These are phyloP conservation scores for Strobilomyces confusus DNA, from an alignment of 768 basidiomycete genomes.

Conservation along the genomic window DNA sequence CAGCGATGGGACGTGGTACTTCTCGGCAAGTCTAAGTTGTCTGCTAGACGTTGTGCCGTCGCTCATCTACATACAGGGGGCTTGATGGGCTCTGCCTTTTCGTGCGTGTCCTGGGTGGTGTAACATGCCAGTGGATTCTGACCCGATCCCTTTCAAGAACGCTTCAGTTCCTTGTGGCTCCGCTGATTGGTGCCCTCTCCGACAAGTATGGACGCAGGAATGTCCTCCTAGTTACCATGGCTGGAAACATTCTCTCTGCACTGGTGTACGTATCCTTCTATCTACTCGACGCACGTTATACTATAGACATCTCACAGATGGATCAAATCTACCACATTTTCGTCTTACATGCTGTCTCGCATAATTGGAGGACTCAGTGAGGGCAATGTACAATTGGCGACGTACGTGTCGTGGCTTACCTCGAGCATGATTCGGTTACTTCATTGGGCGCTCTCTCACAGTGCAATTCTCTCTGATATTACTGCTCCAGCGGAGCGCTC, in stretches of 20 bases:
- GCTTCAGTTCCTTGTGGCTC: conserved; percentile 81
- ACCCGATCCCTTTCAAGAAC: conserved; percentile 46
- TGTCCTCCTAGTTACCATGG: conserved; percentile 82
- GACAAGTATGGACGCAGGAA: conserved; percentile 88
- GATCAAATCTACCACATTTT: conserved; percentile 88
- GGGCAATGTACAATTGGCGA: conserved; percentile 95
- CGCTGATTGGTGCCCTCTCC: conserved; percentile 76
- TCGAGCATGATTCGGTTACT: background rate
- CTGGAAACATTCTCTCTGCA: conserved; percentile 91
- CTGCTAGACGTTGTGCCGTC: background rate
- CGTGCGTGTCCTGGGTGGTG: conserved; percentile 50
- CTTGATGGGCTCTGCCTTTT: conserved; percentile 90
- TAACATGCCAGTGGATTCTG: conserved; percentile 31
- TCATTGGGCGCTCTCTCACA: conserved; percentile 27
- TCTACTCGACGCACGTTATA: background rate
- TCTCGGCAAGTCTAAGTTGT: conserved; percentile 51
- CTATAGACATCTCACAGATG: conserved; percentile 47
- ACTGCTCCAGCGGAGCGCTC: conserved; percentile 77
- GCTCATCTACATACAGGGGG: conserved; percentile 50
- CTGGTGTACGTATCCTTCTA: conserved; percentile 52
- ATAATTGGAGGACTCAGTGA: conserved; percentile 92
- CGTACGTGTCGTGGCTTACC: conserved; percentile 49
- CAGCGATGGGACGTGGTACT: conserved; percentile 92
- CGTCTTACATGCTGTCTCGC: conserved; percentile 84
- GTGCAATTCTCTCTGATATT: conserved; percentile 92